Percentiles rank a stretch among this genome's conserved stretches.
Conservation (phyloP, 225 moss, liverwort and hornwort species). For the Straminergon stramineum region DNA sequence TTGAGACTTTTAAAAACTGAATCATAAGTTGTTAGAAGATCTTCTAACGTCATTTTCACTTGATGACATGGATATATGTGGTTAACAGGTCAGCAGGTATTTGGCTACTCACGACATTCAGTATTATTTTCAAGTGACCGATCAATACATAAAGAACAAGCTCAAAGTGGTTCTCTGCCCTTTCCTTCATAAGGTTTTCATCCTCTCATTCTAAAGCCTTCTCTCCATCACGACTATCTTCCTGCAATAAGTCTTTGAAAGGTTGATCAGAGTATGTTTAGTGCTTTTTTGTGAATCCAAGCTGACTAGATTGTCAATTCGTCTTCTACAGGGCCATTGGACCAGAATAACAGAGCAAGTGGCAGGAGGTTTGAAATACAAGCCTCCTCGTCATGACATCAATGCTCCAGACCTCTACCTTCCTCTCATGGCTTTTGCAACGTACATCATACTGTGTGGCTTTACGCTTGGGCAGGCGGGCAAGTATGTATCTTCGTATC, state of each 20-base stretch:
- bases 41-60: neutral
- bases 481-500: constrained; percentile 32
- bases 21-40: neutral
- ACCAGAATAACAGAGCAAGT: constrained; percentile 93
- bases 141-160: constrained; percentile 89
- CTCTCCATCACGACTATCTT: neutral
- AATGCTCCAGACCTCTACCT: constrained; percentile 91
- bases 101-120: constrained; percentile 87
- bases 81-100: constrained; percentile 87
- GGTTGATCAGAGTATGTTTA: neutral
- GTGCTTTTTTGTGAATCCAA: neutral
- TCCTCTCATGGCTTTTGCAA: constrained; percentile 87
- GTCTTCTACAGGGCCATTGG: constrained; percentile 70
- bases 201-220: neutral
- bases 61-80: neutral
- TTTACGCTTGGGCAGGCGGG: constrained; percentile 55
- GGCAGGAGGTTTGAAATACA: constrained; percentile 80
- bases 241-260: neutral
- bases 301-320: neutral
- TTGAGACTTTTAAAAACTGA: neutral
- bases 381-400: constrained; percentile 88
- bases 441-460: constrained; percentile 76
- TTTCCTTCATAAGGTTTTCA: constrained; percentile 70
- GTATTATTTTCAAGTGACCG: constrained; percentile 92
- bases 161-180: constrained; percentile 92